These are phyloP conservation scores for Coemansia sp. DNA, from an alignment of 192 early-diverging fungal genomes.

Conservation along the genomic window DNA sequence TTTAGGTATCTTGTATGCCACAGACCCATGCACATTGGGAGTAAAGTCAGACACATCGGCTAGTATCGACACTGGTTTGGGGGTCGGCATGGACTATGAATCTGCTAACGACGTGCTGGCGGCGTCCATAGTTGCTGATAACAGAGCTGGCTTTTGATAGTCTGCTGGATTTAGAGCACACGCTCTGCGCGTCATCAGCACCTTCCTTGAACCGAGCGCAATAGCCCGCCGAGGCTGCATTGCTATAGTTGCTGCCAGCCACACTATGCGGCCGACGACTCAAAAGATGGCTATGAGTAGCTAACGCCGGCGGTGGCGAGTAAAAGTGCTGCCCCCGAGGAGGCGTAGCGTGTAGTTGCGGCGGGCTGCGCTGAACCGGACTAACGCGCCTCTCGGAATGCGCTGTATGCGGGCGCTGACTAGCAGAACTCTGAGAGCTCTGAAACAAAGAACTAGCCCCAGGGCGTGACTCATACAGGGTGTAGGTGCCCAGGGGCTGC, in stretches of 20 bases:
- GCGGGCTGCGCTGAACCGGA: not conserved
- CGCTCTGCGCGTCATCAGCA: slow-evolving; percentile 33
- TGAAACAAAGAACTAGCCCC: not conserved
- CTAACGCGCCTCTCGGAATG: not conserved
- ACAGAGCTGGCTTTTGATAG: slow-evolving; percentile 38
- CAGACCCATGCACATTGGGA: slow-evolving; percentile 49
- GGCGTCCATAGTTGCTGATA: slow-evolving; percentile 21
- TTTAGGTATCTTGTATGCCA: slow-evolving; percentile 55
- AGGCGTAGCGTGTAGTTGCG: not conserved
- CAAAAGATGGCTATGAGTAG: not conserved
- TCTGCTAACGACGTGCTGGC: slow-evolving; percentile 35
- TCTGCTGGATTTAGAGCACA: slow-evolving; percentile 39
- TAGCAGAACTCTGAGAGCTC: not conserved
- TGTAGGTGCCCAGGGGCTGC: slow-evolving; percentile 42
- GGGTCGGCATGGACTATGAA: slow-evolving; percentile 40
- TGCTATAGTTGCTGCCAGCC: slow-evolving; percentile 4
- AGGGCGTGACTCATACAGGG: slow-evolving; percentile 8
- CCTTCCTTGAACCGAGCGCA: slow-evolving; percentile 3
- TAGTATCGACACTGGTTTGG: slow-evolving; percentile 25
- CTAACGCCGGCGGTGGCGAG: not conserved
- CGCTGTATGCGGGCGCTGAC: not conserved
- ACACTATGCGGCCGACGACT: slow-evolving; percentile 9
- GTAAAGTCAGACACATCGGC: slow-evolving; percentile 45
- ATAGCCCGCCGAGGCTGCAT: slow-evolving; percentile 1
- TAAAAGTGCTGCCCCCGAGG: not conserved